Evolutionary conservation across 2,329 filamentous ascomycete species (phyloP).

Genomic region (Colletotrichum agaves): DNA sequence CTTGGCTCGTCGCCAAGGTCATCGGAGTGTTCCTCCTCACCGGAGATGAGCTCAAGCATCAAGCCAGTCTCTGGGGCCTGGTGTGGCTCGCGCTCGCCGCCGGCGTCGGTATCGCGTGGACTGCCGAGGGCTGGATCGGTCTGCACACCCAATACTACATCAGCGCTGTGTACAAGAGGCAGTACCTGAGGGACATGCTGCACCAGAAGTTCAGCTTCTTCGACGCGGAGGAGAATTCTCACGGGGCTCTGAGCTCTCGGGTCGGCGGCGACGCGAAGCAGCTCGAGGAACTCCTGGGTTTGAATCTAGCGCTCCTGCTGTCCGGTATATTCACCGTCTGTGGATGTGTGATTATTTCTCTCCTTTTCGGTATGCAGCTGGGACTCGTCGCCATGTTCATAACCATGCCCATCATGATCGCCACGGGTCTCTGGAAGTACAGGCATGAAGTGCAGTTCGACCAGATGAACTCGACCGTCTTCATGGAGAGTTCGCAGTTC

Average conservation of each 20-base stretch:
- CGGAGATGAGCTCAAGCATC: conserved; percentile 27
- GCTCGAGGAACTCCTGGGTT: conserved; percentile 46
- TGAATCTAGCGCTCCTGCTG: conserved; percentile 45
- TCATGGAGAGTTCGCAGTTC: conserved; percentile 70
- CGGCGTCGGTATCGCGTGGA: conserved; percentile 44
- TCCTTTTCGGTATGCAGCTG: conserved; percentile 51
- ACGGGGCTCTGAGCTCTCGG: conserved; percentile 43
- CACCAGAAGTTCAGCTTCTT: conserved; percentile 45
- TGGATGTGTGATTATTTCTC: conserved; percentile 44
- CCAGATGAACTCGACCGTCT: conserved; percentile 66
- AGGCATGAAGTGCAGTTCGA: conserved; percentile 66
- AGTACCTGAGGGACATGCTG: conserved; percentile 46
- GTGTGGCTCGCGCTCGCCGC: conserved; percentile 47
- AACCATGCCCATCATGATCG: conserved; percentile 48
- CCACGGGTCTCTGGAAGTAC: conserved; percentile 51
- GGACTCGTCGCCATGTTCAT: conserved; percentile 50
- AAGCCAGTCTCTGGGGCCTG: conserved; percentile 44
- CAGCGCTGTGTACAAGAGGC: conserved; percentile 37
- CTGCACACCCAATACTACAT: conserved; percentile 30
- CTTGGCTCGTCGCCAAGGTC: conserved; percentile 45
- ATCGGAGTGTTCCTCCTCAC: conserved; percentile 42
- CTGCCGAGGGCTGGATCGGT: conserved; percentile 41
- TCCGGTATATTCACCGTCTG: conserved; percentile 45
- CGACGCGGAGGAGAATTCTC: conserved; percentile 45
- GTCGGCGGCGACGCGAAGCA: conserved; percentile 46